phyloP scores from a whole-genome alignment of 257 asterid species.

The Ilex aquifolium region DNA sequence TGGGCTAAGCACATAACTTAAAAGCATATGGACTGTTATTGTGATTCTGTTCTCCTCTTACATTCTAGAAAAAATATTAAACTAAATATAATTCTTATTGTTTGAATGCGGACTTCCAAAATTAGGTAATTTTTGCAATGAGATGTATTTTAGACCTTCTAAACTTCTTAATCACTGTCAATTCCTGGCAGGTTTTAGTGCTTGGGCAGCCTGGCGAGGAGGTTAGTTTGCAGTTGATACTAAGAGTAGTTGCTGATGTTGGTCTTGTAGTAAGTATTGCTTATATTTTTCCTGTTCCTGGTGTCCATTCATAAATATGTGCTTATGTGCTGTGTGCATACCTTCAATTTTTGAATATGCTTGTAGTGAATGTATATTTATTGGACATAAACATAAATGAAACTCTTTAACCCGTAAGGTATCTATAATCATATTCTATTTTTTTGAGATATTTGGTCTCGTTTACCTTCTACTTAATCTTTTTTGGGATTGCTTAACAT shows the following conservation, averaged over 20 bases:
- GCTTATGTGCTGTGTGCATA: background rate
- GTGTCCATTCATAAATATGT: background rate
- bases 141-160: slow-evolving; percentile 9
- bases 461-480: too few species aligned
- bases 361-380: too few species aligned
- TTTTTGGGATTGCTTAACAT: too few species aligned
- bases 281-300: background rate
- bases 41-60: too few species aligned
- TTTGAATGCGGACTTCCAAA: too few species aligned
- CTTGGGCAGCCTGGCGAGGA: slow-evolving; percentile 93
- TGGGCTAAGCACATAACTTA: too few species aligned
- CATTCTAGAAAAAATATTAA: background rate
- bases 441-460: background rate
- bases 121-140: background rate
- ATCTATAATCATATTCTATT: too few species aligned
- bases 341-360: background rate
- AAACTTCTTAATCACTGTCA: slow-evolving; percentile 14
- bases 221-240: slow-evolving; percentile 76
- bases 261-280: slow-evolving; percentile 79
- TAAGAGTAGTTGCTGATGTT: slow-evolving; percentile 96
- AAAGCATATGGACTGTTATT: too few species aligned
- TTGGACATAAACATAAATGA: too few species aligned
- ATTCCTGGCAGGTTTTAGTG: slow-evolving; percentile 54
- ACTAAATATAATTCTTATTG: background rate
- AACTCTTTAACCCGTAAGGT: too few species aligned